A percentile compares a stretch with the other conserved stretches of the same genome.
phyloP scores from a whole-genome alignment of 2,329 filamentous ascomycete genomes.

The Stagonosporopsis chrysanthemi region DNA sequence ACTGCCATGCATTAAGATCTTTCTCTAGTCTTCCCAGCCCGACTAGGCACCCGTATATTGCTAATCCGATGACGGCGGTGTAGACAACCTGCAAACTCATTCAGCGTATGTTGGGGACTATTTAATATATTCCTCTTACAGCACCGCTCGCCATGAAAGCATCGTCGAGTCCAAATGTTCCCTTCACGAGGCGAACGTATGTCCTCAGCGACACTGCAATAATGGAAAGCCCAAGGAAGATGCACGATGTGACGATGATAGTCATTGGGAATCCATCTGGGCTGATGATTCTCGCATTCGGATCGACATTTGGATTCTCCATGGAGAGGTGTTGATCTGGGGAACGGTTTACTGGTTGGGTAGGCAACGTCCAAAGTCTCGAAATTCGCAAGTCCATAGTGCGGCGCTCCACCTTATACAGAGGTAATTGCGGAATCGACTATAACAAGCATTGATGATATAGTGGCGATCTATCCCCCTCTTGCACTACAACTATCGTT shows the following conservation, averaged over 20 bases:
- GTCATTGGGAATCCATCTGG: constrained; percentile 29
- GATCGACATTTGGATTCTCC: constrained; percentile 22
- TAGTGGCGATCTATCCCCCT: constrained; percentile 13
- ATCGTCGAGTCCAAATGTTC: constrained; percentile 29
- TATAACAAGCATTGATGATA: constrained; percentile 11
- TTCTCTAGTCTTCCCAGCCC: constrained; percentile 29
- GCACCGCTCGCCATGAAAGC: constrained; percentile 25
- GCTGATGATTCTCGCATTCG: constrained; percentile 18
- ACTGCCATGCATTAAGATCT: constrained; percentile 33
- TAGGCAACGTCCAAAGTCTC: background rate
- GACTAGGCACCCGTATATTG: constrained; percentile 26
- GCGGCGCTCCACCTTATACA: constrained; percentile 10
- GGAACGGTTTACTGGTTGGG: constrained; percentile 6
- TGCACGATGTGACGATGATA: constrained; percentile 24
- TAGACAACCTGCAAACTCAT: constrained; percentile 20
- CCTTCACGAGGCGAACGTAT: constrained; percentile 26
- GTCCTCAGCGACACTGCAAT: constrained; percentile 27
- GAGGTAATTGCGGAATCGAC: background rate
- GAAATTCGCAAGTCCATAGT: constrained; percentile 4
- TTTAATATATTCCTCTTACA: constrained; percentile 14
- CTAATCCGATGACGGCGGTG: constrained; percentile 20
- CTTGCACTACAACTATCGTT: background rate
- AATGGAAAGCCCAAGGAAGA: constrained; percentile 27
- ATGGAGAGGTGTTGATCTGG: constrained; percentile 9
- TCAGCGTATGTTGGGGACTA: background rate